These are phyloP conservation scores for Wickerhamiella dianesei DNA, from an alignment of 805 yeast species.

Conservation along the genomic window DNA sequence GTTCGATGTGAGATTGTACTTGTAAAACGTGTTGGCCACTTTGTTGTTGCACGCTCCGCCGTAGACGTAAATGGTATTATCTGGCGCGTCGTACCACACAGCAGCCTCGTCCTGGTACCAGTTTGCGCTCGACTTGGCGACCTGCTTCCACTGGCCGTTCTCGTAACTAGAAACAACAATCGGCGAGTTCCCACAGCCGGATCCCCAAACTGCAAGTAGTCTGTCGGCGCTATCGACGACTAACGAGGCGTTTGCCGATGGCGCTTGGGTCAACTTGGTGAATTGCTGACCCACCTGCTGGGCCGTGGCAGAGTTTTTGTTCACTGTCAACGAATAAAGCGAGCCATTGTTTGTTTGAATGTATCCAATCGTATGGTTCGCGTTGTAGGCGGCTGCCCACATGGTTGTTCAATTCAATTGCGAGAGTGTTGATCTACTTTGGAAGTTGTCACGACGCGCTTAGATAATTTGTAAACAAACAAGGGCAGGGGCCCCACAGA, in stretches of 20 bases:
- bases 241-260: conserved; percentile 21
- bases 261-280: conserved; percentile 17
- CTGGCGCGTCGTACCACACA: conserved; percentile 19
- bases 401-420: not conserved
- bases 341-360: conserved; percentile 15
- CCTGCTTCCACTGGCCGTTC: conserved; percentile 16
- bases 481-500: not conserved
- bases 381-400: conserved; percentile 17
- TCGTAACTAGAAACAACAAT: conserved; percentile 18
- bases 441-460: not conserved
- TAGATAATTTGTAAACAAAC: not conserved
- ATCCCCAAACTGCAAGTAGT: conserved; percentile 21
- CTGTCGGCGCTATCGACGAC: conserved; percentile 18
- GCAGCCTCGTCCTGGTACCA: conserved; percentile 19
- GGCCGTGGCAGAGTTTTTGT: not conserved
- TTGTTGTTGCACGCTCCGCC: conserved; percentile 22
- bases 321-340: conserved; percentile 12
- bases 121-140: conserved; percentile 14
- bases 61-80: conserved; percentile 19
- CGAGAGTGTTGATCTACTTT: not conserved
- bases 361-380: conserved; percentile 15
- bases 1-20: conserved; percentile 13
- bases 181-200: conserved; percentile 17
- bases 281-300: conserved; percentile 8
- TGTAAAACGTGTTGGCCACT: conserved; percentile 14